Conservation (phyloP, 306 rosid species). For the Pyrus betulifolia region DNA sequence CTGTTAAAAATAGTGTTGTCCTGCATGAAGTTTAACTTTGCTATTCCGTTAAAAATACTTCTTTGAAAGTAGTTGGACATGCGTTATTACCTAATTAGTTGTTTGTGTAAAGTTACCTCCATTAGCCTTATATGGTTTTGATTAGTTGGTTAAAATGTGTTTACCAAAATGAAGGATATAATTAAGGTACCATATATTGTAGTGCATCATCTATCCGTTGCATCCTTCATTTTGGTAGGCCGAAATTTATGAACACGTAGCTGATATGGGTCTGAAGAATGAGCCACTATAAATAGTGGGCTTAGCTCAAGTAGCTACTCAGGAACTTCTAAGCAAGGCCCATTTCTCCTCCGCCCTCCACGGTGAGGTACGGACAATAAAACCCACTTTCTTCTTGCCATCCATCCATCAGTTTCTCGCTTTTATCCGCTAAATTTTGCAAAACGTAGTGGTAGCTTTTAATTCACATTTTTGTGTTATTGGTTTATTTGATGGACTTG, state of each 20-base stretch:
- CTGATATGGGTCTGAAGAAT: neutral
- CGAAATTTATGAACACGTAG: neutral
- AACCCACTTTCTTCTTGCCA: neutral
- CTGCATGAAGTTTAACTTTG: too few species aligned
- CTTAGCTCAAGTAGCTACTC: neutral
- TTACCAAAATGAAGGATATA: too few species aligned
- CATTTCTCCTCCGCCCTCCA: neutral
- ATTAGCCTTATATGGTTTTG: neutral
- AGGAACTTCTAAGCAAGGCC: neutral
- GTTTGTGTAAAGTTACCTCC: neutral
- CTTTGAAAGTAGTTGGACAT: too few species aligned
- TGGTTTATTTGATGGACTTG: too few species aligned
- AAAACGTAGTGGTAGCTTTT: neutral
- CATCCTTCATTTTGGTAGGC: neutral
- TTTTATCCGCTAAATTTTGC: neutral
- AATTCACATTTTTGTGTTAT: too few species aligned
- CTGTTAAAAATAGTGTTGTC: too few species aligned
- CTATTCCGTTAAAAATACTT: too few species aligned
- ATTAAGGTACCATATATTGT: too few species aligned
- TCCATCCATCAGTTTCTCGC: neutral
- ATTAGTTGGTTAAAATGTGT: too few species aligned
- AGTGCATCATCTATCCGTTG: neutral
- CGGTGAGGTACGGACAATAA: too few species aligned
- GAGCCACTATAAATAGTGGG: neutral
- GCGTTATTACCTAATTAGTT: neutral